Evolutionary conservation across 805 yeast species (phyloP).

Genomic region (Sugiyamaella qingdaonensis): DNA sequence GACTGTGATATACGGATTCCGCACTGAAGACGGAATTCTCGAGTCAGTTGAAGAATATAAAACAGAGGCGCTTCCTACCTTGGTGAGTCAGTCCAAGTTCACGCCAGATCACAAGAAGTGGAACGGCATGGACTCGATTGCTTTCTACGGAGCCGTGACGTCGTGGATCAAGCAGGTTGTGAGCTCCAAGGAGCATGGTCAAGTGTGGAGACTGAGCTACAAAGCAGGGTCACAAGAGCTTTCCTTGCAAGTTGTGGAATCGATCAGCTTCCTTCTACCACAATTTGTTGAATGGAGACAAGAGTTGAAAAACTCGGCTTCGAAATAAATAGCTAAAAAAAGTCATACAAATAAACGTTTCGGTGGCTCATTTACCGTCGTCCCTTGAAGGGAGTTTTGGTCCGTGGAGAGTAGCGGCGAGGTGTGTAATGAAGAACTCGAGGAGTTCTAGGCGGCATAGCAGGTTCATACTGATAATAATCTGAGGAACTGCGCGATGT

Average conservation of each 20-base stretch:
- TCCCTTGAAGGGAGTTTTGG: constrained; percentile 2
- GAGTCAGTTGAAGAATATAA: constrained; percentile 67
- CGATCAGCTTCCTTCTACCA: constrained; percentile 44
- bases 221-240: constrained; percentile 36
- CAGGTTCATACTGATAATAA: not conserved
- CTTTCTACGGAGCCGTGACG: constrained; percentile 80
- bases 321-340: not conserved
- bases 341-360: not conserved
- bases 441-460: constrained; percentile 3
- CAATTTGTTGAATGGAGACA: constrained; percentile 54
- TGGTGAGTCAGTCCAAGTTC: constrained; percentile 23
- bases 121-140: constrained; percentile 72
- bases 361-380: not conserved
- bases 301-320: not conserved
- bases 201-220: constrained; percentile 47
- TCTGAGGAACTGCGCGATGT: not conserved
- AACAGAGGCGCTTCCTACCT: constrained; percentile 70
- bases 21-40: constrained; percentile 67
- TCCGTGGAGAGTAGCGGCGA: not conserved
- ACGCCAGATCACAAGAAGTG: constrained; percentile 33
- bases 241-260: not conserved
- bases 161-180: constrained; percentile 57
- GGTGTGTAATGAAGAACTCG: not conserved
- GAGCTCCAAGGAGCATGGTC: constrained; percentile 4
- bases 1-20: constrained; percentile 77